These are phyloP conservation scores for Camellia granthamiana DNA, from an alignment of 148 eudicot species.

Conservation along the genomic window DNA sequence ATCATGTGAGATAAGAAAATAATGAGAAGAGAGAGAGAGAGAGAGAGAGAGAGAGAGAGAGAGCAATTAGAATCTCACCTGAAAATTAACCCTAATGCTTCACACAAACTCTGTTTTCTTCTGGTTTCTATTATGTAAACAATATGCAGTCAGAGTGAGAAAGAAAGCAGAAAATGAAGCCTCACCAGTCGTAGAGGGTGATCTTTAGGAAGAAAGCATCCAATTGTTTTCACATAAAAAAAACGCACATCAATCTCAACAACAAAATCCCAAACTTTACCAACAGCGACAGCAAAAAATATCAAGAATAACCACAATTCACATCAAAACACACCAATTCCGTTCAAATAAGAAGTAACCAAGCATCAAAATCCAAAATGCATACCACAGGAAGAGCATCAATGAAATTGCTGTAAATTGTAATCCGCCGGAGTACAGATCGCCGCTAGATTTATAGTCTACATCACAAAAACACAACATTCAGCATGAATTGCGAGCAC, in stretches of 20 bases:
- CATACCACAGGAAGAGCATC: conserved; percentile 99
- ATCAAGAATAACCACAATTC: not conserved
- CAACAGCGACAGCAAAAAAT: not conserved
- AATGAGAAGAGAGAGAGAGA: too few species aligned
- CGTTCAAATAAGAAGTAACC: not conserved
- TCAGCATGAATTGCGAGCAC: conserved; percentile 8
- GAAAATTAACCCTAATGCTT: too few species aligned
- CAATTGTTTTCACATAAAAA: conserved; percentile 63
- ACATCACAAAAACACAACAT: conserved; percentile 18
- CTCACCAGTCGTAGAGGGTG: conserved; percentile 83
- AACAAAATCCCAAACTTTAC: not conserved
- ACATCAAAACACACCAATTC: not conserved
- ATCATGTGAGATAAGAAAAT: too few species aligned
- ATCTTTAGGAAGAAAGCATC: conserved; percentile 85
- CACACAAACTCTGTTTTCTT: too few species aligned
- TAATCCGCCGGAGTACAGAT: conserved; percentile 99
- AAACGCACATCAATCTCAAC: conserved; percentile 8
- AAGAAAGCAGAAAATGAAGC: conserved; percentile 17
- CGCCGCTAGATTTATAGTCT: conserved; percentile 96
- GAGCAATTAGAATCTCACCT: too few species aligned
- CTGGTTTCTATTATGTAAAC: not conserved
- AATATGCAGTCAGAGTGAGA: not conserved
- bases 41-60: too few species aligned
- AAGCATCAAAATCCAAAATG: conserved; percentile 10
- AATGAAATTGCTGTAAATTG: conserved; percentile 96